Evolutionary conservation across 352 stramenopile genomes (phyloP).

Genomic region (Phytophthora capsici): DNA sequence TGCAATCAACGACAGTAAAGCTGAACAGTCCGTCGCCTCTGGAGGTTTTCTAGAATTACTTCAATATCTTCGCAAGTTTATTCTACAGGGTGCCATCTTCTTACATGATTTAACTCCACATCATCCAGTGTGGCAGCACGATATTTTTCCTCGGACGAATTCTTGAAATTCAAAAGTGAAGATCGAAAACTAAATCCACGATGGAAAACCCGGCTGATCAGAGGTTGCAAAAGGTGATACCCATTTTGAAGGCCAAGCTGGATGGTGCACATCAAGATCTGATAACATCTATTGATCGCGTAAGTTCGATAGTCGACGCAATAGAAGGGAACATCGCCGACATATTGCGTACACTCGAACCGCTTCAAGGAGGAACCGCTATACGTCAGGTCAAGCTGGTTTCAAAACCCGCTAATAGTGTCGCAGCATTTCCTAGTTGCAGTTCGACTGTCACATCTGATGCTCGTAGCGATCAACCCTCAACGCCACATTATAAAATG

Average conservation of each 20-base stretch:
- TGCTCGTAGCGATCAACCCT: too few relatives aligned
- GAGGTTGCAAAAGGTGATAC: background rate
- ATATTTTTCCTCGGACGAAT: background rate
- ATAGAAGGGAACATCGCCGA: too few relatives aligned
- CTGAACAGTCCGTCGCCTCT: background rate
- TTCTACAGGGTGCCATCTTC: background rate
- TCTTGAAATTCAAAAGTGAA: background rate
- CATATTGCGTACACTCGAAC: too few relatives aligned
- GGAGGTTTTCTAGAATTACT: background rate
- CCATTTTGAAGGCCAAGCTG: background rate
- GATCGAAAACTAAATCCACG: background rate
- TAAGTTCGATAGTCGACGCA: too few relatives aligned
- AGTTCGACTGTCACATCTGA: too few relatives aligned
- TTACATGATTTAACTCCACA: background rate
- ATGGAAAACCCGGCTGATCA: background rate
- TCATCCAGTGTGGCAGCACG: background rate
- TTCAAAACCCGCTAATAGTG: too few relatives aligned
- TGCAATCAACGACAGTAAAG: background rate
- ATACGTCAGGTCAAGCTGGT: too few relatives aligned
- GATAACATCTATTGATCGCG: too few relatives aligned
- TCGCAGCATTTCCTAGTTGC: too few relatives aligned
- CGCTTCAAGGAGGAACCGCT: too few relatives aligned
- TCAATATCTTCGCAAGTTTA: background rate
- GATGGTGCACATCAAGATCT: background rate
- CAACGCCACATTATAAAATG: too few relatives aligned